Conservation (phyloP, 78 protist genomes). For the Tieghemostelium lacteum region DNA sequence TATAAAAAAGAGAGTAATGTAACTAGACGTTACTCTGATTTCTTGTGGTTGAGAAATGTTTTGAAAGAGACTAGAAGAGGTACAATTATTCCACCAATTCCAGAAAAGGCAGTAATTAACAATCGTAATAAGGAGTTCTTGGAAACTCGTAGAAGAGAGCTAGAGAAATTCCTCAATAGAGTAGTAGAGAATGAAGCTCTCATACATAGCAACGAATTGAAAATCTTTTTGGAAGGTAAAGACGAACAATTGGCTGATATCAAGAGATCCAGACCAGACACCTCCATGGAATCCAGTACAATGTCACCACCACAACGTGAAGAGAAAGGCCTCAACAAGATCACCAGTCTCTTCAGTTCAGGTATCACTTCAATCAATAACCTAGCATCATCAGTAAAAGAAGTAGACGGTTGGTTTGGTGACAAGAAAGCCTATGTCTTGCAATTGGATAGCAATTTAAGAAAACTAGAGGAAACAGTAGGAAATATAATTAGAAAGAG, state of each 20-base stretch:
- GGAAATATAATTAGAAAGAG: slow-evolving; percentile 27
- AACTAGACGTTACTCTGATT: slow-evolving; percentile 71
- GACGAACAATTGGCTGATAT: slow-evolving; percentile 59
- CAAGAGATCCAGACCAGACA: slow-evolving; percentile 16
- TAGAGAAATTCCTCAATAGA: slow-evolving; percentile 77
- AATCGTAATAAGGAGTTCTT: slow-evolving; percentile 40
- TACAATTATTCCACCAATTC: slow-evolving; percentile 65
- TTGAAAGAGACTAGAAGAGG: slow-evolving; percentile 79
- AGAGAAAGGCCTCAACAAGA: slow-evolving; percentile 32
- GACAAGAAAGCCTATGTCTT: slow-evolving; percentile 70
- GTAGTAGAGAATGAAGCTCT: slow-evolving; percentile 59
- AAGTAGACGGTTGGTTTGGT: slow-evolving; percentile 81
- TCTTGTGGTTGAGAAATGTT: slow-evolving; percentile 70
- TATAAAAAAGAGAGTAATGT: slow-evolving; percentile 46
- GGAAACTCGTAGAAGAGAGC: slow-evolving; percentile 73
- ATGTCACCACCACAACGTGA: slow-evolving; percentile 36
- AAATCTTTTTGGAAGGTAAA: slow-evolving; percentile 60
- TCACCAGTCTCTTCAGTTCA: slow-evolving; percentile 37
- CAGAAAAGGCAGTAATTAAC: slow-evolving; percentile 78
- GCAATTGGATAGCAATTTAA: slow-evolving; percentile 29
- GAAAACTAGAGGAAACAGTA: slow-evolving; percentile 25
- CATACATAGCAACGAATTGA: slow-evolving; percentile 41
- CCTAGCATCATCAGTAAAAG: slow-evolving; percentile 36
- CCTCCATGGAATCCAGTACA: not conserved
- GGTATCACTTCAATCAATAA: not conserved